Evolutionary conservation across 257 asterid genomes (phyloP).

Genomic region (Schizonepeta tenuifolia): DNA sequence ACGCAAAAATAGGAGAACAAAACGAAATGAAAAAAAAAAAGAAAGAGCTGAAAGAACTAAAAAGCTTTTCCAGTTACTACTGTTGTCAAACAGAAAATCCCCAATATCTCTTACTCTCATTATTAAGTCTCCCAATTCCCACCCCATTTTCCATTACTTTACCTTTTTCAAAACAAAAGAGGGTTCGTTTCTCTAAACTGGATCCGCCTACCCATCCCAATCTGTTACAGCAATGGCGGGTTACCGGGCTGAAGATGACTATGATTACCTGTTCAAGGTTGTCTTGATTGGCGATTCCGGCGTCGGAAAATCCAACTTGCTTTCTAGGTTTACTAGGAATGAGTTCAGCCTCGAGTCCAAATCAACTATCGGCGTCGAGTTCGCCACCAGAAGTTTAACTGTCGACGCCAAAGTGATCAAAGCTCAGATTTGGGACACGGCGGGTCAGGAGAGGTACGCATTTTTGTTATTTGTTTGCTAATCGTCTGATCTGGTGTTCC

Average conservation of each 20-base stretch:
- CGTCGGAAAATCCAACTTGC: constrained; percentile 84
- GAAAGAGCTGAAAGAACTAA: constrained; percentile 1
- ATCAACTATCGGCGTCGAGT: constrained; percentile 90
- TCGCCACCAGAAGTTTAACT: constrained; percentile 83
- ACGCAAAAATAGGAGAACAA: not conserved
- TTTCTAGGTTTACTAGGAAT: constrained; percentile 83
- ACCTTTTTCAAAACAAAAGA: not conserved
- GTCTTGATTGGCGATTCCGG: constrained; percentile 90
- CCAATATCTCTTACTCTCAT: constrained; percentile 20
- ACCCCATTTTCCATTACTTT: constrained; percentile 15
- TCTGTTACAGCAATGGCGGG: constrained; percentile 55
- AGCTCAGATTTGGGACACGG: constrained; percentile 98
- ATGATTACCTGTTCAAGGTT: constrained; percentile 83
- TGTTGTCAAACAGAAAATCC: constrained; percentile 21
- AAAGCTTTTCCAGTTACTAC: constrained; percentile 25
- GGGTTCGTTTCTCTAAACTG: constrained; percentile 11
- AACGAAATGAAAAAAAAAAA: not conserved
- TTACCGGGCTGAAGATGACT: constrained; percentile 87
- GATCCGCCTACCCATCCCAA: constrained; percentile 3
- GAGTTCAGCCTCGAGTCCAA: constrained; percentile 91
- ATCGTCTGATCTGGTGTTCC: constrained; percentile 41
- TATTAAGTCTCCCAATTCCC: constrained; percentile 17
- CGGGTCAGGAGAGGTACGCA: constrained; percentile 85
- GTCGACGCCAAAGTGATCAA: constrained; percentile 79
- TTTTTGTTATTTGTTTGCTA: not conserved